These are phyloP conservation scores for Aspergillus sp. DNA, from an alignment of 2,329 filamentous ascomycete species.

Conservation along the genomic window DNA sequence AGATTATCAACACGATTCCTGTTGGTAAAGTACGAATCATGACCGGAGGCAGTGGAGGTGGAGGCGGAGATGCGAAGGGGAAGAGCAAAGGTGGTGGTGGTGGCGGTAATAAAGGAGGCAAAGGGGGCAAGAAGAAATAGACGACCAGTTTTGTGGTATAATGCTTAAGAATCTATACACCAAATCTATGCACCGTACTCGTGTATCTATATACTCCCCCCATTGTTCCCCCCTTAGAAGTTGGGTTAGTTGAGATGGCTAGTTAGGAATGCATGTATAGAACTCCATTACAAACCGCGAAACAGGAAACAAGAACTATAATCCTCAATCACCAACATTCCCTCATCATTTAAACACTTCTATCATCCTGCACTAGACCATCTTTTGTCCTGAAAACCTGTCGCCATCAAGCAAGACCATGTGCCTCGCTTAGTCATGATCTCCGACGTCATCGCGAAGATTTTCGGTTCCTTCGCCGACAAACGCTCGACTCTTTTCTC, in stretches of 20 bases:
- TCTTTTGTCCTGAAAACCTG: not conserved
- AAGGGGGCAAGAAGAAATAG: constrained; percentile 44
- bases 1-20: constrained; percentile 76
- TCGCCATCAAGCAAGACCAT: not conserved
- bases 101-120: constrained; percentile 28
- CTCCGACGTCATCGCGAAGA: constrained; percentile 10
- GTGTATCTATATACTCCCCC: not conserved
- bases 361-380: no score
- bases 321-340: no score
- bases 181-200: no score
- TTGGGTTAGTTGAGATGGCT: not conserved
- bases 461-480: not conserved
- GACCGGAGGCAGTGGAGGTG: constrained; percentile 60
- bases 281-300: not conserved
- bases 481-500: not conserved
- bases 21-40: constrained; percentile 79
- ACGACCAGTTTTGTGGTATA: not conserved
- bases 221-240: not conserved
- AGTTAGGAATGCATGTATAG: not conserved
- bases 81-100: constrained; percentile 38
- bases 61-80: constrained; percentile 36
- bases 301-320: not conserved
- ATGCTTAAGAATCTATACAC: not conserved
- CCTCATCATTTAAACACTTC: no score
- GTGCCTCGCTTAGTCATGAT: constrained; percentile 7